Base-by-base conservation (phyloP, 225 moss, liverwort and hornwort genomes). In the Ulota crispa region DNA sequence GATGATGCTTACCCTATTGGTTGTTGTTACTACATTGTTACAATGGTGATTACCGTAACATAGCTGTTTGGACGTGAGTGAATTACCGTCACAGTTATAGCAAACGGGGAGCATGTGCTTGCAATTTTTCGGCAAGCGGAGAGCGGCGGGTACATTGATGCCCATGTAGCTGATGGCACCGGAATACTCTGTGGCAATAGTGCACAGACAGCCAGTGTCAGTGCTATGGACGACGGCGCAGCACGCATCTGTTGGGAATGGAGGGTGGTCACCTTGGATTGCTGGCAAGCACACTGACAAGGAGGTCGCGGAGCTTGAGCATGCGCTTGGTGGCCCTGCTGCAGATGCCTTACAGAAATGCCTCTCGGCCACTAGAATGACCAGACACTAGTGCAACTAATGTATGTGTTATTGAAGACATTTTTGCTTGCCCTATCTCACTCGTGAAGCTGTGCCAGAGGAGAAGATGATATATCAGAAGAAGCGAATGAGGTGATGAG, bases 91-190 rank as follows among this genome's bases (percentile, higher is more conserved):
- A 68, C 85, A 90, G 69, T 68, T 85, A 73, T 72, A 83, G 34
- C 85, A 81, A 8, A 45, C 68, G 19, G 90, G 85, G 34, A 83
- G 52, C 32, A 68, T 18, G 13, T 81, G 81, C 85, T 87, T 90
- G 90, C 87, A 85, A 42, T 76, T 56, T 72, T 66, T 45, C 28
- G 87, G 87, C 72, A 86, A 72, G 56, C 50, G 76, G 63, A 87
- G 81, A 41, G 85, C 69, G 39, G 76, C 78, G 15, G 56, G 62
- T 42, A 83, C 53, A 62, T 89, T 79, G 53, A 79, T 36, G 50
- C 78, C 81, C 82, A 81, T 83, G 79, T 76, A 32, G 68, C 43
- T 84, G 76, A 83, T 82, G 76, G 57, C 23, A 72, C 53, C 68
- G 41, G 83, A 83, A 64, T 83, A 81, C 37, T 78, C 4, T 11